Evolutionary conservation across 306 rosid species (phyloP), one percentile per base, ranked within the genome.

Genomic region (Coriaria nepalensis): DNA sequence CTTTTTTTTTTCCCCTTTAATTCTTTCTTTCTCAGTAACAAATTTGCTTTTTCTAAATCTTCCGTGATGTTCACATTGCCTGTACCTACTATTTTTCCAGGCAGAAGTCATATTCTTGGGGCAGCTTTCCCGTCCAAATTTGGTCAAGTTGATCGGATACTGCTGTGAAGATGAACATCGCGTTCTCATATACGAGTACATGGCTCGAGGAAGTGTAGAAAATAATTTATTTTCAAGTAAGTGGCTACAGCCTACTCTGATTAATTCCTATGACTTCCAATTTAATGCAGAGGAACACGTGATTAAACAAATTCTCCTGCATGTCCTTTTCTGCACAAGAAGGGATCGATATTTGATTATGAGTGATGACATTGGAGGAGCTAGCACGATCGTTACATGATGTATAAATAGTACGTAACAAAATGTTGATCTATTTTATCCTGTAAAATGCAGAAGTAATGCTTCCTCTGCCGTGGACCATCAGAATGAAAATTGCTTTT

Each of bases 41-140:
- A 20, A 1, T 20, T 20, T 20, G 3, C 29, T 20, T 20, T 20
- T 20, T 20, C 3, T 20, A 20, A 20, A 20, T 20, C 29, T 20
- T 20, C 29, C 29, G 2, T 20, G 29, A 20, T 20, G 29, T 20
- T 20, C 29, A 20, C 29, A 20, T 20, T 20, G 29, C 29, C 29
- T 20, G 29, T 20, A 1, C 29, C 29, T 20, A 20, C 29, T 20
- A 1, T 20, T 13, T 76, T 75, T 79, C 13, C 66, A 92, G 98
- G 98, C 96, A 71, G 98, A 92, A 71, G 98, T 92, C 51, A 85
- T 92, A 71, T 92, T 92, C 73, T 73, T 85, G 77, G 98, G 98
- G 68, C 94, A 92, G 77, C 96, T 86, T 63, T 92, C 98, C 43
- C 98, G 85, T 79, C 94, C 96, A 39, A 92, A 92, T 75, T 69